Percentiles rank a stretch among this genome's conserved stretches.
Conservation (phyloP, 192 early-diverging fungal genomes). For the Entomortierella lignicola region DNA sequence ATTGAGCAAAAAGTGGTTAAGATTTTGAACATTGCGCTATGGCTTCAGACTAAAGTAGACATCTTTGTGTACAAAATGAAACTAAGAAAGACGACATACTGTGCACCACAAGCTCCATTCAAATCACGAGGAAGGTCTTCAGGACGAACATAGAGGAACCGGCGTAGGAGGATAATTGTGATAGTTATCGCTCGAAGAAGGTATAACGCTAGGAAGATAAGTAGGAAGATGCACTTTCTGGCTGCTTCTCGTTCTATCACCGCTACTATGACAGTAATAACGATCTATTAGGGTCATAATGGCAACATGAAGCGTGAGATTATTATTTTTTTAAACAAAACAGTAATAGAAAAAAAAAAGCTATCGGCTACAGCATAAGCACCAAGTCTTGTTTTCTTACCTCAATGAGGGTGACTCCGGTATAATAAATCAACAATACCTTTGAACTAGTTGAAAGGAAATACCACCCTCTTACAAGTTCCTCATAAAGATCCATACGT, state of each 20-base stretch:
- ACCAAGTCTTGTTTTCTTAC: slow-evolving; percentile 18
- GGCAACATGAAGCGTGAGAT: too few relatives aligned
- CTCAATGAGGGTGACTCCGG: slow-evolving; percentile 23
- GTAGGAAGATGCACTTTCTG: slow-evolving; percentile 15
- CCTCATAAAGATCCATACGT: slow-evolving; percentile 19
- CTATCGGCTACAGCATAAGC: too few relatives aligned
- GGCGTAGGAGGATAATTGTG: slow-evolving; percentile 20
- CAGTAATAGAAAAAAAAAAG: background rate
- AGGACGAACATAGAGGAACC: slow-evolving; percentile 36
- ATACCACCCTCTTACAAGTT: slow-evolving; percentile 32
- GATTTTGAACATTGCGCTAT: background rate
- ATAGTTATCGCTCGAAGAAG: slow-evolving; percentile 29
- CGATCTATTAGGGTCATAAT: slow-evolving; percentile 8
- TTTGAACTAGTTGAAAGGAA: slow-evolving; percentile 42
- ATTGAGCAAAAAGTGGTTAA: background rate
- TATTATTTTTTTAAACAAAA: too few relatives aligned
- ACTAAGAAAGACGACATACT: too few relatives aligned
- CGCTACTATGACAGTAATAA: slow-evolving; percentile 13
- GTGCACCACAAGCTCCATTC: slow-evolving; percentile 39
- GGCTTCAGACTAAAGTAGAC: background rate
- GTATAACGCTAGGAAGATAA: slow-evolving; percentile 33
- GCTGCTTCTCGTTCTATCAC: slow-evolving; percentile 20
- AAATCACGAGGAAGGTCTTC: slow-evolving; percentile 36
- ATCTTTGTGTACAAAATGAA: background rate
- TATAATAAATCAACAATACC: slow-evolving; percentile 28